Percentiles rank a stretch among this genome's conserved stretches.
Evolutionary conservation across 2,329 filamentous ascomycete species (phyloP).

Genomic region (Fusarium luffae): DNA sequence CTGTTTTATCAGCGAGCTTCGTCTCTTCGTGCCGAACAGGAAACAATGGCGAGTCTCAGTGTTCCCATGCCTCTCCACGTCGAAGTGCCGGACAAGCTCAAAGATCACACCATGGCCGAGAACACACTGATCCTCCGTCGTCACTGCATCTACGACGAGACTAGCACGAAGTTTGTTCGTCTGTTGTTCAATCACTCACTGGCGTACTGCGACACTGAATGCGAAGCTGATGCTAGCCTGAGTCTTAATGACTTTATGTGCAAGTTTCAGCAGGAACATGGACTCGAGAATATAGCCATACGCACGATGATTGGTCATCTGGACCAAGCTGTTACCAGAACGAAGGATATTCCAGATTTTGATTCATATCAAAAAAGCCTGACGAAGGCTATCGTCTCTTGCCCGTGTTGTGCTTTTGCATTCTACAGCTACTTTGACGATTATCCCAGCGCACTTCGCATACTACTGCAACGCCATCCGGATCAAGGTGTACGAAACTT

Average conservation of each 20-base stretch:
- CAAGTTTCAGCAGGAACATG: slow-evolving; percentile 28
- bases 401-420: slow-evolving; percentile 64
- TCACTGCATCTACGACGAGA: slow-evolving; percentile 82
- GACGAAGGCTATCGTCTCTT: slow-evolving; percentile 60
- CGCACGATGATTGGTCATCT: slow-evolving; percentile 71
- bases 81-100: slow-evolving; percentile 57
- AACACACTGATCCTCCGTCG: slow-evolving; percentile 80
- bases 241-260: slow-evolving; percentile 15
- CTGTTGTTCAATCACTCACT: slow-evolving; percentile 69
- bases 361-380: slow-evolving; percentile 63
- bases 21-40: slow-evolving; percentile 66
- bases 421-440: slow-evolving; percentile 70
- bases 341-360: slow-evolving; percentile 75
- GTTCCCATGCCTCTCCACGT: slow-evolving; percentile 55
- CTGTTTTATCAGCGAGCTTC: slow-evolving; percentile 91
- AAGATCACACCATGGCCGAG: slow-evolving; percentile 73
- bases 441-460: slow-evolving; percentile 68
- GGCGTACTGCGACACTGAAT: slow-evolving; percentile 52
- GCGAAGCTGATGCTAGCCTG: slow-evolving; percentile 1
- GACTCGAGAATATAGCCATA: slow-evolving; percentile 62
- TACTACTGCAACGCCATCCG: slow-evolving; percentile 71
- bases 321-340: slow-evolving; percentile 78
- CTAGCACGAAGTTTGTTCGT: slow-evolving; percentile 74
- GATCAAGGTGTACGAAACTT: slow-evolving; percentile 66
- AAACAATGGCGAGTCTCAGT: slow-evolving; percentile 52